Conservation (phyloP, 345 rosid species). For the Cardamine occulta region DNA sequence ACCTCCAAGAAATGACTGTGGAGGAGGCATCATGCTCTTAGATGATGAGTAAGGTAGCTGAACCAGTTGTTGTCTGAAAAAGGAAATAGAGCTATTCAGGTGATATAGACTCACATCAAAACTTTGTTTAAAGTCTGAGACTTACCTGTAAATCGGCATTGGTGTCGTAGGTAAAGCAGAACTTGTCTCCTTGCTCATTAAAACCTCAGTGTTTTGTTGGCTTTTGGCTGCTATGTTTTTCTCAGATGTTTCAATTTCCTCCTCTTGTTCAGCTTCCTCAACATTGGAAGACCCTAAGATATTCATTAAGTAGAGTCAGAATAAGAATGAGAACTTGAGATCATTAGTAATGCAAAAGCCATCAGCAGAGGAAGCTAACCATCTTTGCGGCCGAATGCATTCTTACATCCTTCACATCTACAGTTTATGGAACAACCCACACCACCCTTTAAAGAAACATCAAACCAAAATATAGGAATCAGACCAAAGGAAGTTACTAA, state of each 20-base stretch:
- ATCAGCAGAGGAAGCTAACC: slow-evolving; percentile 53
- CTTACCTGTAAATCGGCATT: slow-evolving; percentile 65
- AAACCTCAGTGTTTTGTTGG: slow-evolving; percentile 53
- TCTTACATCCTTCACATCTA: slow-evolving; percentile 98
- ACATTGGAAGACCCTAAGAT: slow-evolving; percentile 57
- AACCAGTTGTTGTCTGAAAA: slow-evolving; percentile 57
- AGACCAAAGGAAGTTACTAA: slow-evolving; percentile 28
- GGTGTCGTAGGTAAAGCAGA: slow-evolving; percentile 70
- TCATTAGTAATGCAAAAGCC: neutral
- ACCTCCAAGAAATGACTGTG: slow-evolving; percentile 42
- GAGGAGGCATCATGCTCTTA: slow-evolving; percentile 60
- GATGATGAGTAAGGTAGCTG: slow-evolving; percentile 72
- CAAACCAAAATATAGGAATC: neutral
- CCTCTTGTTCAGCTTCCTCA: slow-evolving; percentile 66
- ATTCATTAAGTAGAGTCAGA: slow-evolving; percentile 8
- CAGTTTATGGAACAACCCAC: slow-evolving; percentile 98
- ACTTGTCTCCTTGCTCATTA: slow-evolving; percentile 51
- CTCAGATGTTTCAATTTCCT: slow-evolving; percentile 64
- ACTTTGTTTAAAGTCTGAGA: neutral
- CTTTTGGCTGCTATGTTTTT: slow-evolving; percentile 42
- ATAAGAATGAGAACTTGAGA: neutral
- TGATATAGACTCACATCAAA: neutral
- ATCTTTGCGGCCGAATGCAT: slow-evolving; percentile 89
- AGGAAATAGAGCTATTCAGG: slow-evolving; percentile 8
- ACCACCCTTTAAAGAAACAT: slow-evolving; percentile 64